These are phyloP conservation scores for Globisporangium canariense DNA, from an alignment of 352 stramenopile species.

Conservation along the genomic window DNA sequence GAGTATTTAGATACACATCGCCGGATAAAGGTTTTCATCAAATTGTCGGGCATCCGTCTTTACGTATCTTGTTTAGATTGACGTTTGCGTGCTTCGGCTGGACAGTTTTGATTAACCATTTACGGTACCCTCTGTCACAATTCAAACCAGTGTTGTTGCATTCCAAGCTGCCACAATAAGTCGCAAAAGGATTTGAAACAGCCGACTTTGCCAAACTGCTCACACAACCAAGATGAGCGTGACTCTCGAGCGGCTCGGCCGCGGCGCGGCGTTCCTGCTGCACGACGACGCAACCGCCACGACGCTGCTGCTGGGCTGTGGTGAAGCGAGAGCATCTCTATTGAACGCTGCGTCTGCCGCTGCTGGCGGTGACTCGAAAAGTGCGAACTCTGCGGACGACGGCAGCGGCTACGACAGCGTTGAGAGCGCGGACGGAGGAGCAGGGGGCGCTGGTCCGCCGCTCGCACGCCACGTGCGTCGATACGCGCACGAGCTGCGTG, in stretches of 20 bases:
- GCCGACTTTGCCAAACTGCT: too few relatives aligned
- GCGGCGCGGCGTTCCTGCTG: constrained; percentile 64
- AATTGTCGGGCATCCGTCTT: too few relatives aligned
- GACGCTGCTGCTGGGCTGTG: constrained; percentile 61
- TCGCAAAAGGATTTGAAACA: too few relatives aligned
- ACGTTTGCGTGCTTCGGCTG: too few relatives aligned
- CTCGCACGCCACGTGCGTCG: constrained; percentile 23
- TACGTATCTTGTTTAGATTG: too few relatives aligned
- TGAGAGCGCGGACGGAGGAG: constrained; percentile 25
- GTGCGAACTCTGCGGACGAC: constrained; percentile 33
- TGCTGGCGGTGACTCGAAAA: constrained; percentile 10
- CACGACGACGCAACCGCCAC: constrained; percentile 49
- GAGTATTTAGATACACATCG: too few relatives aligned
- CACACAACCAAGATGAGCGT: constrained; percentile 40
- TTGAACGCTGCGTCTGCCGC: constrained; percentile 2
- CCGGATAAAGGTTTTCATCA: too few relatives aligned
- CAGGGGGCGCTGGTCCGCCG: constrained; percentile 12
- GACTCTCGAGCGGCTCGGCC: constrained; percentile 60
- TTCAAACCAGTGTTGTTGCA: too few relatives aligned
- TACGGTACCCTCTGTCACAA: too few relatives aligned
- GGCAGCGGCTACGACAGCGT: constrained; percentile 30
- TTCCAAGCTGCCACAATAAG: too few relatives aligned
- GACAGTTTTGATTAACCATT: too few relatives aligned
- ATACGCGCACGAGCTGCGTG: constrained; percentile 59
- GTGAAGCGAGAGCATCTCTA: constrained; percentile 28